These are phyloP conservation scores for Suillus hirtellus DNA, from an alignment of 768 basidiomycete genomes.

Conservation along the genomic window DNA sequence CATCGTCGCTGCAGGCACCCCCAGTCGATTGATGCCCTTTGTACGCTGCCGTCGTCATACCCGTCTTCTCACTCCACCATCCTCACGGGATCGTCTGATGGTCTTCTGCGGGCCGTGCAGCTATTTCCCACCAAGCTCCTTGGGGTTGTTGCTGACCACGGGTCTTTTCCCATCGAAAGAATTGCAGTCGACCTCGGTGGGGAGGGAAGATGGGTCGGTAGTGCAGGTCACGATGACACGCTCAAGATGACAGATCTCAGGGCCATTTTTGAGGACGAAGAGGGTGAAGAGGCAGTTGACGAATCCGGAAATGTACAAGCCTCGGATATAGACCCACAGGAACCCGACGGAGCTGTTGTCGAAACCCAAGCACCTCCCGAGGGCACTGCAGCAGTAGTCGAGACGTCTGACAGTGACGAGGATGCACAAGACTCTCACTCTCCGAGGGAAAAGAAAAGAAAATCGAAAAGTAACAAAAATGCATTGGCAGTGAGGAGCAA, in stretches of 20 bases:
- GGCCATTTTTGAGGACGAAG: constrained; percentile 60
- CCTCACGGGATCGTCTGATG: constrained; percentile 91
- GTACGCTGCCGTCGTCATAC: constrained; percentile 63
- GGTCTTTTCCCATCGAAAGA: constrained; percentile 89
- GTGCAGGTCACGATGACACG: constrained; percentile 87
- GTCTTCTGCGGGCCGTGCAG: constrained; percentile 83
- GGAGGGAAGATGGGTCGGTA: constrained; percentile 84
- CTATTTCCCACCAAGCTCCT: constrained; percentile 87
- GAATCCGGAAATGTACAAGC: constrained; percentile 28
- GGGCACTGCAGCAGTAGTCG: constrained; percentile 13
- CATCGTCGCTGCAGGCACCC: constrained; percentile 66
- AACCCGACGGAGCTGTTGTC: constrained; percentile 21
- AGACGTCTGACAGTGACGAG: constrained; percentile 25
- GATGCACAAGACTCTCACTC: constrained; percentile 29
- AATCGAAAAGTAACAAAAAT: constrained; percentile 55
- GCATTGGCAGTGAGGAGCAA: constrained; percentile 49
- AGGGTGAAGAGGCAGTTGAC: constrained; percentile 23
- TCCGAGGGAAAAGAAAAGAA: constrained; percentile 50
- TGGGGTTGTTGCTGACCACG: constrained; percentile 89
- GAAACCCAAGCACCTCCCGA: constrained; percentile 18
- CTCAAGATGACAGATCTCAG: constrained; percentile 83
- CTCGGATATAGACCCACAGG: constrained; percentile 16
- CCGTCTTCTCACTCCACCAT: constrained; percentile 67
- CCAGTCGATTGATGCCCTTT: constrained; percentile 85
- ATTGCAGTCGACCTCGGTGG: constrained; percentile 63